Conservation (phyloP, 768 basidiomycete genomes). For the Macrocybe gigantea region DNA sequence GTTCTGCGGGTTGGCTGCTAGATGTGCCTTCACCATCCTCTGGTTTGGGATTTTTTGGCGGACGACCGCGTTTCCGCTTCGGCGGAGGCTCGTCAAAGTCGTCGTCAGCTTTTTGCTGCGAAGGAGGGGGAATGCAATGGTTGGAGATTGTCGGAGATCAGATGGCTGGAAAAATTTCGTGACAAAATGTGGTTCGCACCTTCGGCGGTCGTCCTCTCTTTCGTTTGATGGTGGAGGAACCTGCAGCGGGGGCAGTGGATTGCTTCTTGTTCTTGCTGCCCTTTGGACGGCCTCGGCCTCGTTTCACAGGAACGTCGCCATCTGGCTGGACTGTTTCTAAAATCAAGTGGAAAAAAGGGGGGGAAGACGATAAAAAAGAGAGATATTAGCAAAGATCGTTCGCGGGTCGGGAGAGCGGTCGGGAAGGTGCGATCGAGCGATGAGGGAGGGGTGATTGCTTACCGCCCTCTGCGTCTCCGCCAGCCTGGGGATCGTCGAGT, state of each 20-base stretch:
- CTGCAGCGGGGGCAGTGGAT: slow-evolving; percentile 23
- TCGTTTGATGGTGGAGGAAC: slow-evolving; percentile 30
- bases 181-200: slow-evolving; percentile 25
- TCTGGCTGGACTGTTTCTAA: slow-evolving; percentile 32
- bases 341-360: slow-evolving; percentile 17
- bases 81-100: slow-evolving; percentile 42
- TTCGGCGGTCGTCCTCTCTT: slow-evolving; percentile 71
- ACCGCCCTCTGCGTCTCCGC: slow-evolving; percentile 35
- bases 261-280: slow-evolving; percentile 74
- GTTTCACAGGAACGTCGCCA: slow-evolving; percentile 46
- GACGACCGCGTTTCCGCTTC: slow-evolving; percentile 71
- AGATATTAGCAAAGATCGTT: background rate
- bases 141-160: slow-evolving; percentile 13
- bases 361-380: slow-evolving; percentile 15
- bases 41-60: slow-evolving; percentile 61
- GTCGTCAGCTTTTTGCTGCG: slow-evolving; percentile 39
- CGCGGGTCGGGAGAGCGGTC: background rate
- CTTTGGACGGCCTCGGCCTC: slow-evolving; percentile 84
- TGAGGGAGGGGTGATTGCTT: slow-evolving; percentile 15
- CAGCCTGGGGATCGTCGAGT: slow-evolving; percentile 41
- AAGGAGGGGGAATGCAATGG: slow-evolving; percentile 13
- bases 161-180: slow-evolving; percentile 11
- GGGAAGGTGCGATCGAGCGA: background rate
- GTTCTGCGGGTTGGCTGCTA: slow-evolving; percentile 36
- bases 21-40: slow-evolving; percentile 31